phyloP scores from a whole-genome alignment of 306 rosid species.

The Boehmeria nivea region DNA sequence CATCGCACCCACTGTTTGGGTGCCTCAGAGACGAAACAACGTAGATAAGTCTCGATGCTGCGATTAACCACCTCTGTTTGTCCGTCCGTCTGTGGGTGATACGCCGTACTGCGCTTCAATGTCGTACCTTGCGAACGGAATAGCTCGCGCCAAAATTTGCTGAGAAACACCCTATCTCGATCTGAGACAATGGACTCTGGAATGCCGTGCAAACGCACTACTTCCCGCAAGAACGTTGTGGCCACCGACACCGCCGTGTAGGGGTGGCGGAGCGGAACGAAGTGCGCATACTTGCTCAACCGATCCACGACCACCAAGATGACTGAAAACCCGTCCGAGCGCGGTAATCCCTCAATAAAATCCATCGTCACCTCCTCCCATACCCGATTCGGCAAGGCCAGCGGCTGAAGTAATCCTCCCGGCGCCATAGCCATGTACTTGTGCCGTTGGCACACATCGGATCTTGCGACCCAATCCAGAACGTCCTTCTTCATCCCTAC shows the following conservation, averaged over 20 bases:
- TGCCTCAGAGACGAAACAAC: neutral
- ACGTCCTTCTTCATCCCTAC: neutral
- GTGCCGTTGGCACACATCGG: neutral
- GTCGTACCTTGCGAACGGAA: neutral
- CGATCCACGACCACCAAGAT: constrained; percentile 8
- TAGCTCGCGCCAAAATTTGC: neutral
- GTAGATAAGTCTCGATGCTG: neutral
- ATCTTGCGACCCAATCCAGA: neutral
- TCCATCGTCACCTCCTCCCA: neutral
- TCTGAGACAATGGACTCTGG: neutral
- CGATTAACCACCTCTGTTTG: neutral
- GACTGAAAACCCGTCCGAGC: neutral
- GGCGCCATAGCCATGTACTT: neutral
- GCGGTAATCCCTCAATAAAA: neutral
- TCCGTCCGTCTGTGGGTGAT: neutral
- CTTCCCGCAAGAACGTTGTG: neutral
- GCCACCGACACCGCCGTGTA: neutral
- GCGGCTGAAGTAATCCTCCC: neutral
- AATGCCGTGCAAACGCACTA: neutral
- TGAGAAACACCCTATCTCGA: neutral
- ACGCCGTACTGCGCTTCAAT: neutral
- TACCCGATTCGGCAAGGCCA: neutral
- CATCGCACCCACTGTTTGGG: neutral
- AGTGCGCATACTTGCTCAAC: neutral
- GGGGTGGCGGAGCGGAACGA: neutral